phyloP scores from a whole-genome alignment of 1,284 basidiomycete genomes.

The Malassezia restricta region DNA sequence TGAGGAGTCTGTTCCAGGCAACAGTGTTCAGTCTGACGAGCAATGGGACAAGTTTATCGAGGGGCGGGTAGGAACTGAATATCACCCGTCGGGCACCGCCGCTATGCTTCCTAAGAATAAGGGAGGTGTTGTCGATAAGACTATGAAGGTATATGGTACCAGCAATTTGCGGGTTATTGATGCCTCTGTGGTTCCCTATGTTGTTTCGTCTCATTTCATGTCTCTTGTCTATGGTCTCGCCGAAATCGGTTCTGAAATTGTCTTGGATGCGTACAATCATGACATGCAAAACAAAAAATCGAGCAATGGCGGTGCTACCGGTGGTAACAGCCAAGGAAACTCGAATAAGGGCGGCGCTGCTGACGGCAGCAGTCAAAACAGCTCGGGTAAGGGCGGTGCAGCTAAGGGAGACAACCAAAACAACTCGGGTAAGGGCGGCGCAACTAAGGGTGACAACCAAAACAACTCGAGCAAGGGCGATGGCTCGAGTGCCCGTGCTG shows the following conservation, averaged over 20 bases:
- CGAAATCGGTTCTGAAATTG: conserved; percentile 30
- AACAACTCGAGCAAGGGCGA: neutral
- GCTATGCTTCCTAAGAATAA: conserved; percentile 28
- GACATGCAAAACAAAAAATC: neutral
- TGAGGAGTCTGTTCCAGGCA: conserved; percentile 19
- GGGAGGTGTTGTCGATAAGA: conserved; percentile 36
- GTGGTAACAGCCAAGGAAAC: neutral
- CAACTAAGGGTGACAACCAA: neutral
- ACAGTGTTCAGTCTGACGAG: conserved; percentile 45
- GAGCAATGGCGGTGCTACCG: neutral
- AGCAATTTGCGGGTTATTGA: conserved; percentile 29
- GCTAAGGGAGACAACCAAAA: neutral
- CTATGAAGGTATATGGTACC: conserved; percentile 30
- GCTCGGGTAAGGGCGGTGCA: neutral
- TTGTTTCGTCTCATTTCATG: conserved; percentile 49
- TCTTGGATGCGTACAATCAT: conserved; percentile 6
- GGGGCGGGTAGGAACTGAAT: conserved; percentile 42
- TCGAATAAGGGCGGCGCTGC: neutral
- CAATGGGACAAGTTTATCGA: conserved; percentile 52
- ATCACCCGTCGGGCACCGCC: conserved; percentile 51
- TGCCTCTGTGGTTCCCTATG: conserved; percentile 39
- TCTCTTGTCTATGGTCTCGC: conserved; percentile 55
- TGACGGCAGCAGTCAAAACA: neutral
- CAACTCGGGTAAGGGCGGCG: neutral
- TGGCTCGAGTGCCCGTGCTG: neutral